Conservation (phyloP, 2,329 filamentous ascomycete species). For the Grosmannia clavigera region DNA sequence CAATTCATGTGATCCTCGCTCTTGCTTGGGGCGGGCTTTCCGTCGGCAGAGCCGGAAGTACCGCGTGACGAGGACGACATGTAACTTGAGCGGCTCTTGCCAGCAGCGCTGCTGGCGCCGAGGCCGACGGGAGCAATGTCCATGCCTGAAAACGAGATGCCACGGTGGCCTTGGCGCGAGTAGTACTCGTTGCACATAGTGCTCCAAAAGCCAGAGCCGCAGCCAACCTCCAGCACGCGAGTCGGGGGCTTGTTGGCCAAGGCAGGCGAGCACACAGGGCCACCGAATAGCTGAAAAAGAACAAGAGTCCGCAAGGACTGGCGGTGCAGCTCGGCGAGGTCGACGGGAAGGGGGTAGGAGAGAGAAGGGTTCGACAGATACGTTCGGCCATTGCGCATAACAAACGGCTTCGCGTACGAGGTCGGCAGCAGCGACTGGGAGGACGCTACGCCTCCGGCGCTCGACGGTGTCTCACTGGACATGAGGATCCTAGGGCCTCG, state of each 20-base stretch:
- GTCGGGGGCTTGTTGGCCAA: slow-evolving; percentile 56
- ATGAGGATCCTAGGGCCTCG: slow-evolving; percentile 27
- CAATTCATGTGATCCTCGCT: slow-evolving; percentile 55
- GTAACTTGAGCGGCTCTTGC: background rate
- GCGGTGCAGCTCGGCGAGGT: slow-evolving; percentile 70
- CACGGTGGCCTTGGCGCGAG: slow-evolving; percentile 46
- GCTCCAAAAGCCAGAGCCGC: slow-evolving; percentile 82
- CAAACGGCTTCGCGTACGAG: slow-evolving; percentile 40
- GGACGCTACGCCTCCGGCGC: slow-evolving; percentile 24
- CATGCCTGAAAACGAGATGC: slow-evolving; percentile 68
- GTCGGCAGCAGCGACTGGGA: slow-evolving; percentile 14
- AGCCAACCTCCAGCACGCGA: slow-evolving; percentile 75
- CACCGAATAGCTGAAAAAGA: slow-evolving; percentile 68
- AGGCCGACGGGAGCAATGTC: slow-evolving; percentile 56
- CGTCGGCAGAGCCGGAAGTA: background rate
- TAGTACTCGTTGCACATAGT: slow-evolving; percentile 78
- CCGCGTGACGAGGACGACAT: background rate
- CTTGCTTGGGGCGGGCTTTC: slow-evolving; percentile 25
- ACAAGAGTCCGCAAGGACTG: slow-evolving; percentile 77
- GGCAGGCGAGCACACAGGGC: slow-evolving; percentile 61
- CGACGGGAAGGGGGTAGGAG: slow-evolving; percentile 76
- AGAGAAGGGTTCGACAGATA: slow-evolving; percentile 65
- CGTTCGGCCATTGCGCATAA: slow-evolving; percentile 65
- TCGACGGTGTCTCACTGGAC: slow-evolving; percentile 33
- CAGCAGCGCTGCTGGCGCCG: background rate